Conservation (phyloP, 495 filamentous ascomycete species). For the Xylaria sp. region DNA sequence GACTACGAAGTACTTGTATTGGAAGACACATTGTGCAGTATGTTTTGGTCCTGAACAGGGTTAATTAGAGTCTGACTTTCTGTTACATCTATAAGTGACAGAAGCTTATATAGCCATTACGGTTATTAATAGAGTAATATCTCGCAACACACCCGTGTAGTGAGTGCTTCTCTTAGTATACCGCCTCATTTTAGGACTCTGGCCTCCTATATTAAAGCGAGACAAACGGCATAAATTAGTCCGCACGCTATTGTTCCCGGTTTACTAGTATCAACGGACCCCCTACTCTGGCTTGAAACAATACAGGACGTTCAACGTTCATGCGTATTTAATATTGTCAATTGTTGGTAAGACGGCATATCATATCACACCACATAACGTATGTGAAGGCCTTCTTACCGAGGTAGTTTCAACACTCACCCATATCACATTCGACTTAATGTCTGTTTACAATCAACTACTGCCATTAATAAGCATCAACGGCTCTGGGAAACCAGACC, state of each 20-base stretch:
- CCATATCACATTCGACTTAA: background rate
- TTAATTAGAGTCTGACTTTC: background rate
- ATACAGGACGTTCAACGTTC: too few relatives aligned
- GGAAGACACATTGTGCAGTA: background rate
- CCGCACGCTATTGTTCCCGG: background rate
- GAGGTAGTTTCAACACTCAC: background rate
- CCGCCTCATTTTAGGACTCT: background rate
- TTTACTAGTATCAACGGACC: background rate
- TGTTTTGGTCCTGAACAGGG: background rate
- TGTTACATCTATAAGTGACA: background rate
- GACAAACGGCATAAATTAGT: background rate
- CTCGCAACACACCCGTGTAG: background rate
- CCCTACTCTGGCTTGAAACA: too few relatives aligned
- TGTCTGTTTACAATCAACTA: background rate
- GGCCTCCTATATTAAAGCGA: too few relatives aligned
- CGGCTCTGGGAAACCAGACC: background rate
- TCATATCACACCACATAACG: background rate
- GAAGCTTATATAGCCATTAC: background rate
- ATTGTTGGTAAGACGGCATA: background rate
- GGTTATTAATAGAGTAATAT: background rate
- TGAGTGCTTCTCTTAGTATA: background rate
- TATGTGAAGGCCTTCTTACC: background rate
- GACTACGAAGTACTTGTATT: background rate
- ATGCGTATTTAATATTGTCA: too few relatives aligned
- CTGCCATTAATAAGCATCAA: too few relatives aligned